Evolutionary conservation across 208 protist genomes (phyloP).

Genomic region (Phytomonas sp.): DNA sequence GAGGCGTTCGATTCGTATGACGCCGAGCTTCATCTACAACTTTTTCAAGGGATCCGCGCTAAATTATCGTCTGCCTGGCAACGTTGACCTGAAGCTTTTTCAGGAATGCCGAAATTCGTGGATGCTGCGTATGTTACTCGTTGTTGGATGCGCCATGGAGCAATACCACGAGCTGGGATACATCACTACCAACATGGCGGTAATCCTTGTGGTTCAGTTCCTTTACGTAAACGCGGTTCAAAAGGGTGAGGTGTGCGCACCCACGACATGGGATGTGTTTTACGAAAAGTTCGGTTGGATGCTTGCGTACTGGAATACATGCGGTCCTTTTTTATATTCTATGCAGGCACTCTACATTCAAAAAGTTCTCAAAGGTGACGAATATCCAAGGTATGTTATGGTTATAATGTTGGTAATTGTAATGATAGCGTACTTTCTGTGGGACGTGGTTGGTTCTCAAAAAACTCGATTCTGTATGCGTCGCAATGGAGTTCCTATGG

Average conservation of each 20-base stretch:
- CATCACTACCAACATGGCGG: slow-evolving; percentile 81
- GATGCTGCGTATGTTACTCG: slow-evolving; percentile 92
- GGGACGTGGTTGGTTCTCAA: slow-evolving; percentile 92
- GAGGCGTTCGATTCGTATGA: slow-evolving; percentile 69
- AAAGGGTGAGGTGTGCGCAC: slow-evolving; percentile 93
- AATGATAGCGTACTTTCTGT: slow-evolving; percentile 87
- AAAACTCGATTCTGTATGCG: slow-evolving; percentile 92
- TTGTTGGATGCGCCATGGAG: slow-evolving; percentile 78
- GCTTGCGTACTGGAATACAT: slow-evolving; percentile 94
- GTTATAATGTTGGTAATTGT: slow-evolving; percentile 63
- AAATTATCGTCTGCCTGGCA: slow-evolving; percentile 83
- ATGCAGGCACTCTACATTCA: slow-evolving; percentile 87
- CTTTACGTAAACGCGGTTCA: slow-evolving; percentile 92
- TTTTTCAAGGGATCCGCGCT: slow-evolving; percentile 93
- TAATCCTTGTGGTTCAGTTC: slow-evolving; percentile 91
- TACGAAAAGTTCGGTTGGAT: slow-evolving; percentile 95
- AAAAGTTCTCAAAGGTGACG: slow-evolving; percentile 58
- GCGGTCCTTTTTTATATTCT: slow-evolving; percentile 92
- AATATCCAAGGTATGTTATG: slow-evolving; percentile 49
- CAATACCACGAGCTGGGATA: slow-evolving; percentile 77
- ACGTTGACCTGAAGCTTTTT: slow-evolving; percentile 92
- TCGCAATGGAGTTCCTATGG: slow-evolving; percentile 56
- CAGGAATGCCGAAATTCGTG: slow-evolving; percentile 91
- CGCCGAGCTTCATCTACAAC: slow-evolving; percentile 89
- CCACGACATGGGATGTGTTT: slow-evolving; percentile 93